Base-by-base conservation (phyloP, 163 green algal species). In the Volvox carteri region DNA sequence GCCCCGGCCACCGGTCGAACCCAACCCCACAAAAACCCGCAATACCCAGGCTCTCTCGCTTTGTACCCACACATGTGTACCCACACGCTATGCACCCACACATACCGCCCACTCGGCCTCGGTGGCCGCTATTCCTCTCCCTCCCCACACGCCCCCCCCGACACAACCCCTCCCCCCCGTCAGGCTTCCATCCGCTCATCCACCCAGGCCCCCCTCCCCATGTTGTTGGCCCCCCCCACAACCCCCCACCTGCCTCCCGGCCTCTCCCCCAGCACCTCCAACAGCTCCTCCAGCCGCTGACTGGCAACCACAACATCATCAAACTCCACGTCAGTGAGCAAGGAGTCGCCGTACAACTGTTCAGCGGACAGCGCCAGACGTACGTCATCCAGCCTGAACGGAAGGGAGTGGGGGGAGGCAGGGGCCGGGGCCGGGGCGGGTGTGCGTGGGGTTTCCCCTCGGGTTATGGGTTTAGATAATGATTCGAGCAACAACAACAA, bases 381-480 rank as follows among this genome's bases (percentile, higher is more conserved):
- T 25, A 97, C 85, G 80, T 97, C 95, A 80, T 97, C 95, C 88
- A 97, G 86, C 14, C 90, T 92, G 83, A 42, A 0, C 42, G 19
- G 5, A 39, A 21, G 8, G 41, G 41, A 37, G 68, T 11, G 41
- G 41, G 16, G 72, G 72, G 72, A 41, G 5, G 72, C n/a, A 14
- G 8, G n/a, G 65, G 65, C 4, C 18, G 37, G 18, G 68, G 25
- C 16, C 48, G 37, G 68, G 68, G 62, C 4, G 62, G 28, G 33
- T 11, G 35, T 35, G 68, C 18, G 68, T 11, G 68, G 42, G 21
- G 8, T 23, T n/a, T n/a, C n/a, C n/a, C n/a, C n/a, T n/a, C n/a
- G n/a, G n/a, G n/a, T n/a, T n/a, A n/a, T n/a, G n/a, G n/a, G n/a
- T n/a, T n/a, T n/a, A n/a, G n/a, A n/a, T n/a, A n/a, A n/a, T n/a